A percentile compares a stretch with the other conserved stretches of the same genome.
Conservation (phyloP, 164 flowering plant species). For the Chimonanthus salicifolius region DNA sequence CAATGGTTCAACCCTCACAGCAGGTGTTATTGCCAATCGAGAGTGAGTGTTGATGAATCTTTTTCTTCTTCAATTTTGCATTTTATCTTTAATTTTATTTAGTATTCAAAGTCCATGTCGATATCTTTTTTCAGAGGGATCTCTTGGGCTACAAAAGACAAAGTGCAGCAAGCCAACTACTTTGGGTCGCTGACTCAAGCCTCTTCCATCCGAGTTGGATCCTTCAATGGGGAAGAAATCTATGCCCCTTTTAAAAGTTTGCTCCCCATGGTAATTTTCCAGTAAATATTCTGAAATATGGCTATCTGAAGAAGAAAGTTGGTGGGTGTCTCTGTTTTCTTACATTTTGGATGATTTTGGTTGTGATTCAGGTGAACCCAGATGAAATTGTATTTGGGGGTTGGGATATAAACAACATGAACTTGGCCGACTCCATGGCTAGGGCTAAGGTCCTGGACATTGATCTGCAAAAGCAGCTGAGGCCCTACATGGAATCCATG, state of each 20-base stretch:
- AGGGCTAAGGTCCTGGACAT: slow-evolving; percentile 93
- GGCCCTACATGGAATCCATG: slow-evolving; percentile 56
- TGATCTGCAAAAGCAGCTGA: slow-evolving; percentile 88
- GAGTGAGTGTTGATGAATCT: slow-evolving; percentile 48
- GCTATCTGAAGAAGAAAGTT: neutral
- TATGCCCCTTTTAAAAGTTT: slow-evolving; percentile 99
- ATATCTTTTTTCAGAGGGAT: slow-evolving; percentile 57
- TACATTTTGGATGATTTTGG: neutral
- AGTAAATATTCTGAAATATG: neutral
- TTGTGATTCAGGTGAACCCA: slow-evolving; percentile 67
- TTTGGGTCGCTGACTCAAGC: slow-evolving; percentile 97
- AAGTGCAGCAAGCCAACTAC: slow-evolving; percentile 93
- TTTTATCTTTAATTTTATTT: neutral
- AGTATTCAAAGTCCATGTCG: neutral
- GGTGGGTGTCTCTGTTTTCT: neutral
- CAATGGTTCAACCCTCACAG: slow-evolving; percentile 94
- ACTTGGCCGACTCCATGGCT: slow-evolving; percentile 92
- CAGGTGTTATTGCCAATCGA: slow-evolving; percentile 84
- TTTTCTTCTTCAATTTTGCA: neutral
- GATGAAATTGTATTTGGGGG: slow-evolving; percentile 96
- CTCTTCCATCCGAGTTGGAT: slow-evolving; percentile 85
- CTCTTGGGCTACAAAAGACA: slow-evolving; percentile 98
- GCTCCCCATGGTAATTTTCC: slow-evolving; percentile 74
- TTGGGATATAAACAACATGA: slow-evolving; percentile 97
- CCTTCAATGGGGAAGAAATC: slow-evolving; percentile 96